Base-by-base conservation (phyloP, 2,329 filamentous ascomycete species). In the Botrytis aclada region DNA sequence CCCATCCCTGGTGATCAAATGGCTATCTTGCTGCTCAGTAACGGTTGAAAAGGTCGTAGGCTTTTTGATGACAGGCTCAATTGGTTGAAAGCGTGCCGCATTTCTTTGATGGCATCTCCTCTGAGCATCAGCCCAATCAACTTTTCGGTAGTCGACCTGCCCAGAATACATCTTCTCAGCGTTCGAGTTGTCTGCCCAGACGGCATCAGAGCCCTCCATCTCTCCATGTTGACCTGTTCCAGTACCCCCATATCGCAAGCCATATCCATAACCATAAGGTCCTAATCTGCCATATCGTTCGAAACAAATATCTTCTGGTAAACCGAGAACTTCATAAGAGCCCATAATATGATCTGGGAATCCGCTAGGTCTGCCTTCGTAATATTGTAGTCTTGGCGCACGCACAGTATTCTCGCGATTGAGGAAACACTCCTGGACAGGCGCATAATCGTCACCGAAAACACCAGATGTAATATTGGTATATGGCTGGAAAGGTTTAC, bases 261-360 rank as follows among this genome's bases (percentile, higher is more conserved):
- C 93, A 81, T 98, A 98, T 14, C 95, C 95, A 74, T 94, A 89
- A 0, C 95, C 95, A 78, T 99, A 99, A 0, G 95, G 93, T 0
- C 93, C 95, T 43, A 96, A 88, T 75, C 94, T 88, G 4, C 95
- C 95, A 80, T 93, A 97, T 2, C 96, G 88, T 77, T 99, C 96
- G 80, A 97, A 98, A 83, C 96, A 99, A 64, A 98, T 88, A 78
- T 97, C 92, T 76, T 97, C 89, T 29, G 92, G 89, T 51, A 98
- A 84, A 0, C 90, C 91, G 20, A 98, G 83, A 58, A 95, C 82
- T 16, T 94, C 89, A 78, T 97, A 95, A 0, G 94, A 97, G n/a
- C 96, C 96, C 79, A 95, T 88, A 3, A 93, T 88, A 73, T 94
- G 88, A 66, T 96, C 89, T 0, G 96, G 96, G 81, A 97, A 97